These are phyloP conservation scores for Globisporangium canariense DNA, from an alignment of 352 stramenopile species.

Conservation along the genomic window DNA sequence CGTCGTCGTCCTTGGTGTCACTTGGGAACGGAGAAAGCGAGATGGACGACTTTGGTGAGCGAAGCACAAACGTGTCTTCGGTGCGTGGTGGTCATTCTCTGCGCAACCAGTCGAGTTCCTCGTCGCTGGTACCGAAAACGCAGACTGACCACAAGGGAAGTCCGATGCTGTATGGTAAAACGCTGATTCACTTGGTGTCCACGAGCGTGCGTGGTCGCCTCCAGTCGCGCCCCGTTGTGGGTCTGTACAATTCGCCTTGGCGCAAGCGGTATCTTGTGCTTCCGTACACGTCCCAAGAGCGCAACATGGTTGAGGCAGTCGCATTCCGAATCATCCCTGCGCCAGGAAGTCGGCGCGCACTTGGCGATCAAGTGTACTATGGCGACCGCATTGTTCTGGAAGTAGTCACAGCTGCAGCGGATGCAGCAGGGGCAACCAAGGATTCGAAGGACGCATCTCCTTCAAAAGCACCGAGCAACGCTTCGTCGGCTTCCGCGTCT, in stretches of 20 bases:
- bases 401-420: slow-evolving; percentile 26
- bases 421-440: background rate
- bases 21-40: slow-evolving; percentile 30
- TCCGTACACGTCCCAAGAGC: slow-evolving; percentile 65
- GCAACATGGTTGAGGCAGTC: slow-evolving; percentile 64
- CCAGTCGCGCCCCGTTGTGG: slow-evolving; percentile 66
- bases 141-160: slow-evolving; percentile 26
- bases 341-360: slow-evolving; percentile 38
- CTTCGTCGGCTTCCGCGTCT: slow-evolving; percentile 3
- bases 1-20: slow-evolving; percentile 50
- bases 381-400: slow-evolving; percentile 75
- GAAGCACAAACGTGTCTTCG: slow-evolving; percentile 25
- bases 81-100: slow-evolving; percentile 12
- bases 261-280: slow-evolving; percentile 80
- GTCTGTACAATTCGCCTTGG: slow-evolving; percentile 79
- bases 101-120: slow-evolving; percentile 10
- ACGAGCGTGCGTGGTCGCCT: slow-evolving; percentile 71
- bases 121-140: slow-evolving; percentile 16
- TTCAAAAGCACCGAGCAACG: slow-evolving; percentile 12
- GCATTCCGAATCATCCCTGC: slow-evolving; percentile 74
- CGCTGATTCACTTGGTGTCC: slow-evolving; percentile 71
- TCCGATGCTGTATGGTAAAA: slow-evolving; percentile 55
- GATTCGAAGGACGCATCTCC: slow-evolving; percentile 14
- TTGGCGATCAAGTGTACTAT: slow-evolving; percentile 75
- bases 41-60: slow-evolving; percentile 24